Evolutionary conservation across 208 protist species (phyloP).

Genomic region (Trypanosoma boissoni): DNA sequence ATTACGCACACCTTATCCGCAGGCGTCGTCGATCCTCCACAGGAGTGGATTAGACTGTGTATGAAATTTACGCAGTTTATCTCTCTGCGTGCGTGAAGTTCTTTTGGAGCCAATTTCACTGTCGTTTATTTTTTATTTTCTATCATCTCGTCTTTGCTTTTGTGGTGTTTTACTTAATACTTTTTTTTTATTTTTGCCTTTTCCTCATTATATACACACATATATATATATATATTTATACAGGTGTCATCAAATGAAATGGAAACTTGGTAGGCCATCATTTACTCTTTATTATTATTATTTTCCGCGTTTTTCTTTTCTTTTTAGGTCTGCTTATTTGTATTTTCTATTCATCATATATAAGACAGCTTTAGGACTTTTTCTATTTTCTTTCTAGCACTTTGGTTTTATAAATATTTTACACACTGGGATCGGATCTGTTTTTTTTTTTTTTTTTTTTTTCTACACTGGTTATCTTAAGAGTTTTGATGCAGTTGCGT

Average conservation of each 20-base stretch:
- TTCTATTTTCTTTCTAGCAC: background rate
- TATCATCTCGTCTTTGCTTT: background rate
- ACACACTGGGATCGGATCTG: background rate
- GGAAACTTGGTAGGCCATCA: background rate
- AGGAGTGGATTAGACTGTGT: background rate
- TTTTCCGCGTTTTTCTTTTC: slow-evolving; percentile 12
- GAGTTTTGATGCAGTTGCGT: slow-evolving; percentile 17
- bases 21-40: slow-evolving; percentile 11
- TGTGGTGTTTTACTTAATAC: background rate
- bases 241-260: no score
- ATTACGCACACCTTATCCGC: slow-evolving; percentile 51
- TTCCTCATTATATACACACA: background rate
- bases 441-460: slow-evolving; percentile 15
- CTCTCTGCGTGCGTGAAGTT: background rate
- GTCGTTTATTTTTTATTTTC: background rate
- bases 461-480: slow-evolving; percentile 13
- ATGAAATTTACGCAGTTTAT: background rate
- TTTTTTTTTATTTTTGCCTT: background rate
- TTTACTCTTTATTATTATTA: background rate
- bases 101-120: no score
- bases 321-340: no score
- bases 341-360: no score
- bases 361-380: no score
- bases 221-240: slow-evolving; percentile 6
- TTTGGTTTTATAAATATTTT: slow-evolving; percentile 5